phyloP scores from a whole-genome alignment of 2,329 filamentous ascomycete species.

The Fusarium praegraminearum region DNA sequence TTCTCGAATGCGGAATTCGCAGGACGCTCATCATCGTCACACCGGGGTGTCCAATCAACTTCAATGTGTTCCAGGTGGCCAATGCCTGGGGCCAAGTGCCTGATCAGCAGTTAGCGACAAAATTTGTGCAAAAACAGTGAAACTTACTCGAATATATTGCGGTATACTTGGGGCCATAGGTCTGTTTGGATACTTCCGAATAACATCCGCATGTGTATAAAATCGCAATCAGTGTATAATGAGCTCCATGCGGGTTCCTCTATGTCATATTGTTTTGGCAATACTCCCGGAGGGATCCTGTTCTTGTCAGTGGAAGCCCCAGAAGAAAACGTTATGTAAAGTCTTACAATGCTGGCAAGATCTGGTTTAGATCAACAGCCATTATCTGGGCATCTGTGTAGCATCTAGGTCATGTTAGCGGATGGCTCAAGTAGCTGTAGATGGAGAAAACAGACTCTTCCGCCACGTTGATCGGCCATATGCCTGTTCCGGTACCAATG shows the following conservation, averaged over 20 bases:
- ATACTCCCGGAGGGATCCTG: conserved; percentile 75
- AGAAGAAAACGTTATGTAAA: background rate
- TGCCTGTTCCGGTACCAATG: conserved; percentile 87
- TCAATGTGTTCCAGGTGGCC: conserved; percentile 90
- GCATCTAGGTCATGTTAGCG: conserved; percentile 34
- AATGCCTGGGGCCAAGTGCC: conserved; percentile 79
- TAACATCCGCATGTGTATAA: conserved; percentile 86
- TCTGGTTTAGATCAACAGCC: conserved; percentile 56
- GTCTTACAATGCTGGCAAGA: conserved; percentile 56
- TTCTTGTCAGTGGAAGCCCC: conserved; percentile 29
- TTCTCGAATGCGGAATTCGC: conserved; percentile 67
- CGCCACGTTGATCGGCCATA: conserved; percentile 90
- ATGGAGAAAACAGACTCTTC: conserved; percentile 65
- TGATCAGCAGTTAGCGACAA: conserved; percentile 50
- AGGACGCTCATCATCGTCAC: conserved; percentile 73
- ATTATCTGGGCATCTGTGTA: conserved; percentile 50
- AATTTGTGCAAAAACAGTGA: background rate
- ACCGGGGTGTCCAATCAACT: conserved; percentile 83
- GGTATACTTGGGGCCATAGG: conserved; percentile 79
- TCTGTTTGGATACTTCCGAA: conserved; percentile 77
- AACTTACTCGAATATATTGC: conserved; percentile 73
- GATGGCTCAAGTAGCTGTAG: background rate
- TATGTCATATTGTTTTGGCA: conserved; percentile 75
- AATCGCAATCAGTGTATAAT: conserved; percentile 71
- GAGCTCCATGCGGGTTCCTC: conserved; percentile 74